These are phyloP conservation scores for Alternaria sp. DNA, from an alignment of 2,329 filamentous ascomycete genomes.

Conservation along the genomic window DNA sequence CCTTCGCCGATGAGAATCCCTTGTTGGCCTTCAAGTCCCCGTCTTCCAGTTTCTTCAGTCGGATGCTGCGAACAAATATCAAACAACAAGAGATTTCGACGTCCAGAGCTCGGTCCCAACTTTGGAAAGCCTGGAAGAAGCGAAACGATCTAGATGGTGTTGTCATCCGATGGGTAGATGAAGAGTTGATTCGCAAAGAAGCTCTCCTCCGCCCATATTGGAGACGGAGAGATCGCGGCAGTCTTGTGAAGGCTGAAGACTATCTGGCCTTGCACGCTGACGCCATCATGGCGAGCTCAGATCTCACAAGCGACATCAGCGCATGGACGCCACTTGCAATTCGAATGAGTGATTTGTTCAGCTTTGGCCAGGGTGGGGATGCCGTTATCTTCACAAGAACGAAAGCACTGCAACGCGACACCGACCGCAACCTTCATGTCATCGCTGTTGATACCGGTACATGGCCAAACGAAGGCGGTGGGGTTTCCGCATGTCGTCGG, in stretches of 20 bases:
- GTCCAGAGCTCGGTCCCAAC: conserved; percentile 46
- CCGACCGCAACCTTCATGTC: conserved; percentile 48
- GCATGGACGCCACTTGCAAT: conserved; percentile 60
- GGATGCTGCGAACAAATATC: conserved; percentile 48
- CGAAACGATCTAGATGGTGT: conserved; percentile 48
- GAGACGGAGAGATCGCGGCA: conserved; percentile 47
- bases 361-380: conserved; percentile 61
- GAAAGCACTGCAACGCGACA: conserved; percentile 55
- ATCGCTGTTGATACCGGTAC: conserved; percentile 52
- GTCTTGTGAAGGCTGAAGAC: conserved; percentile 45
- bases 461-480: conserved; percentile 53
- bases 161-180: conserved; percentile 50
- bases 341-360: conserved; percentile 59
- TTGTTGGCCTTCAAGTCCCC: conserved; percentile 55
- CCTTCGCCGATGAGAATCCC: conserved; percentile 58
- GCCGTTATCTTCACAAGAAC: conserved; percentile 59
- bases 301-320: conserved; percentile 59
- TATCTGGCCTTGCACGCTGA: conserved; percentile 54
- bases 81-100: conserved; percentile 49
- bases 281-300: conserved; percentile 59
- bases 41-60: conserved; percentile 40
- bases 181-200: conserved; percentile 47
- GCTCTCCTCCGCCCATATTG: conserved; percentile 47
- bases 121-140: conserved; percentile 52
- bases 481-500: conserved; percentile 51